A percentile compares a stretch with the other conserved stretches of the same genome.
These are phyloP conservation scores for Termitomyces sp. DNA, from an alignment of 768 basidiomycete species.

Conservation along the genomic window DNA sequence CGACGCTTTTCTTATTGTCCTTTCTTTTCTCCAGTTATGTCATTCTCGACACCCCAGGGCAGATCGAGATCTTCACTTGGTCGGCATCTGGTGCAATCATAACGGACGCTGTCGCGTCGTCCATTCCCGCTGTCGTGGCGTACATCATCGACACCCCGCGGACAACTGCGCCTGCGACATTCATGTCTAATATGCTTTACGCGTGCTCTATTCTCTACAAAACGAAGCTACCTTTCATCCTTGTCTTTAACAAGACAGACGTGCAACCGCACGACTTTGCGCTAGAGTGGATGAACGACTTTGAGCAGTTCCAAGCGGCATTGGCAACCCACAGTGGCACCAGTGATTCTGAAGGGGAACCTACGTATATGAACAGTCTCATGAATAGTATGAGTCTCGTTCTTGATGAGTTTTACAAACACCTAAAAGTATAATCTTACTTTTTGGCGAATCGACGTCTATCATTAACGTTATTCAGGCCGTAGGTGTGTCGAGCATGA, in stretches of 20 bases:
- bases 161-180: slow-evolving; percentile 91
- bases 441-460: neutral
- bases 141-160: slow-evolving; percentile 98
- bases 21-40: slow-evolving; percentile 59
- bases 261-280: slow-evolving; percentile 89
- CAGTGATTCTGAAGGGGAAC: slow-evolving; percentile 80
- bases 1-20: neutral
- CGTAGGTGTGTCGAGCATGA: slow-evolving; percentile 94
- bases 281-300: slow-evolving; percentile 97
- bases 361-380: slow-evolving; percentile 96
- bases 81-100: slow-evolving; percentile 98
- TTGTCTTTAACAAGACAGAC: slow-evolving; percentile 99
- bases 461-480: slow-evolving; percentile 41
- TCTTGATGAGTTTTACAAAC: slow-evolving; percentile 96
- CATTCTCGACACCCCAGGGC: slow-evolving; percentile 95
- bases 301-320: slow-evolving; percentile 91
- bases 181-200: slow-evolving; percentile 99
- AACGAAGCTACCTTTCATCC: slow-evolving; percentile 93
- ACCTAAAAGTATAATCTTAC: slow-evolving; percentile 67
- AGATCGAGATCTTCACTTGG: slow-evolving; percentile 99
- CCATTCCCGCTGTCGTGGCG: slow-evolving; percentile 91
- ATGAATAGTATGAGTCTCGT: slow-evolving; percentile 99
- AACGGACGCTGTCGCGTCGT: slow-evolving; percentile 92
- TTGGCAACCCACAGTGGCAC: slow-evolving; percentile 65
- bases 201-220: slow-evolving; percentile 99